Evolutionary conservation across 495 filamentous ascomycete species (phyloP), one percentile per base, ranked within the genome.

Genomic region (Parathielavia hyrcaniae): DNA sequence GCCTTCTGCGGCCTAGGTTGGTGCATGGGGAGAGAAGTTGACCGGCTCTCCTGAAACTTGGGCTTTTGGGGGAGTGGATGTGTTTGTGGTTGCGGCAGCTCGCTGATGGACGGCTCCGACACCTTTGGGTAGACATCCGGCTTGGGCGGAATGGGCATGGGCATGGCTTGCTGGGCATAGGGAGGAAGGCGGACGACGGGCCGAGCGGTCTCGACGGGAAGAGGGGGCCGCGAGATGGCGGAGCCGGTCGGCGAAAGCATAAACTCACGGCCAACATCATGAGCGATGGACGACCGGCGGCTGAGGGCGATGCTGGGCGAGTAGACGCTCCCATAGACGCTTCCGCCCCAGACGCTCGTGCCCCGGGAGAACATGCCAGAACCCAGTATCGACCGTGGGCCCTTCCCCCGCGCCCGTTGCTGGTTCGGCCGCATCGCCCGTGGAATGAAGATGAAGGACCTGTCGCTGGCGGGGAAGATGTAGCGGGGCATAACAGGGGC

Each of bases 401-500:
- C 67, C 63, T 87, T 83, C 36, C 89, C 85, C 38, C 86, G 79
- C 58, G 85, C 84, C 17, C 85, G 83, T 73, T 93, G 88, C 66
- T 93, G 89, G 69, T 95, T 96, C 41, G 95, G 95, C 63, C 93
- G 82, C 71, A 95, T 80, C 16, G 93, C 92, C 64, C 93, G 81
- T 17, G 93, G 93, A 56, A 99, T 99, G 72, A 99, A 99, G 62
- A 97, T 95, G 67, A 99, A 99, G 0, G 93, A 97, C 55, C 93
- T 81, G 54, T 96, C 90, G 49, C 79, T 79, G 12, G 88, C 83
- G 8, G 93, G 93, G 71, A 92, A 96, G 43, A 97, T 92, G 69
- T 96, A 97, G 45, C 88, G 83, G 20, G 90, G 83, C 50, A 81
- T 81, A 17, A 81, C 69, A 9, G 71, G 67, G 53, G 55, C 39